These are phyloP conservation scores for Mucor irregularis DNA, from an alignment of 371 early-diverging fungal species.

Conservation along the genomic window DNA sequence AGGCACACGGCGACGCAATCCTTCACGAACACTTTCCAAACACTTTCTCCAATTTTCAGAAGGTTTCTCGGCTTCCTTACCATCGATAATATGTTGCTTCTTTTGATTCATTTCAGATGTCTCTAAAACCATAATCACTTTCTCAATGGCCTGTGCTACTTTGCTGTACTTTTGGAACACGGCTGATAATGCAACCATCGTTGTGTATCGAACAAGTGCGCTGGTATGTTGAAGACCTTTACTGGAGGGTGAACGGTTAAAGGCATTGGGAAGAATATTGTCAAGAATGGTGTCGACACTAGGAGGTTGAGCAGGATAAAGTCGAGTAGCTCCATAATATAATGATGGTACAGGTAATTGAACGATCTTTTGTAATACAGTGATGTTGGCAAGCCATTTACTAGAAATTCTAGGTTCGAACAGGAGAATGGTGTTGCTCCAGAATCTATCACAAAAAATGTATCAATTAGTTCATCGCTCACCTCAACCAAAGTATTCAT, in stretches of 20 bases:
- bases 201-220: constrained; percentile 67
- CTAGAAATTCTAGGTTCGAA: constrained; percentile 80
- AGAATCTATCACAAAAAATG: constrained; percentile 50
- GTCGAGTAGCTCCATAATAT: constrained; percentile 45
- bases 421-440: constrained; percentile 56
- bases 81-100: neutral
- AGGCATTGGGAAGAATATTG: constrained; percentile 68
- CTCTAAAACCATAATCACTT: constrained; percentile 34
- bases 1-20: constrained; percentile 70
- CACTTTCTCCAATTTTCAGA: constrained; percentile 38
- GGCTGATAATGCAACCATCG: constrained; percentile 58
- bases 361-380: constrained; percentile 69
- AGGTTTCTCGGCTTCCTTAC: neutral
- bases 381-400: constrained; percentile 78
- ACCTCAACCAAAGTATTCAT: too few species aligned
- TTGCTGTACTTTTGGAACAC: constrained; percentile 66
- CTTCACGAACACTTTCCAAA: constrained; percentile 47
- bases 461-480: neutral
- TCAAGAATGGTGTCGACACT: constrained; percentile 56
- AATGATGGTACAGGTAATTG: constrained; percentile 71
- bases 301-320: constrained; percentile 64
- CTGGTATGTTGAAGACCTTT: constrained; percentile 73
- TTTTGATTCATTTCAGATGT: constrained; percentile 2
- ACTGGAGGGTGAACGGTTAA: constrained; percentile 57
- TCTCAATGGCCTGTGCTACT: constrained; percentile 34